A percentile compares a stretch with the other conserved stretches of the same genome.
These are phyloP conservation scores for Kazachstania taianensis DNA, from an alignment of 805 yeast species.

Conservation along the genomic window DNA sequence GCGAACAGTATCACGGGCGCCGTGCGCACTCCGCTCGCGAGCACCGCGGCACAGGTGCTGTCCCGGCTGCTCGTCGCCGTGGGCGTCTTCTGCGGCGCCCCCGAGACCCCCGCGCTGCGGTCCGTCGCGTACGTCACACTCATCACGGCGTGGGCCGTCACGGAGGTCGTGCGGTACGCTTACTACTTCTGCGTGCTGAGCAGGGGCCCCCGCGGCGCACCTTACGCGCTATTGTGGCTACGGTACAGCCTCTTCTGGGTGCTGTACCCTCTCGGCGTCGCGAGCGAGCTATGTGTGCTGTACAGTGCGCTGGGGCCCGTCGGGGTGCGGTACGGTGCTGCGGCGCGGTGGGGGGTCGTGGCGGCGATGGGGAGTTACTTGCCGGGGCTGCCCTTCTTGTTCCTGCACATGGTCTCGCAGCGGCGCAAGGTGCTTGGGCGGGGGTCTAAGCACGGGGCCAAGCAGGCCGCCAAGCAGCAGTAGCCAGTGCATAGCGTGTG, in stretches of 20 bases:
- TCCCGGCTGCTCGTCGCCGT: constrained; percentile 75
- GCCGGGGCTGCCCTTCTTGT: constrained; percentile 82
- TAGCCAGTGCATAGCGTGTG: too few species aligned
- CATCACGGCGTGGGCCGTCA: constrained; percentile 79
- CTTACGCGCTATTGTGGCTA: constrained; percentile 57
- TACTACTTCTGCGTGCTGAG: constrained; percentile 42
- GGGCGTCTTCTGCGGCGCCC: constrained; percentile 72
- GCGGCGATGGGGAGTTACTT: constrained; percentile 55
- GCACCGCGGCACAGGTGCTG: constrained; percentile 79
- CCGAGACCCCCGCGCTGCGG: constrained; percentile 46
- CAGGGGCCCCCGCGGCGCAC: constrained; percentile 33
- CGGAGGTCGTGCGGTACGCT: constrained; percentile 86
- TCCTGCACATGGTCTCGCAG: constrained; percentile 81
- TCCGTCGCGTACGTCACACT: constrained; percentile 54
- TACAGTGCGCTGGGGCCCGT: constrained; percentile 67
- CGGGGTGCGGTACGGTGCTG: constrained; percentile 36
- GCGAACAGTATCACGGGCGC: constrained; percentile 67
- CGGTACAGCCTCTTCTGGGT: constrained; percentile 78
- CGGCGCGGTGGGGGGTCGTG: constrained; percentile 48
- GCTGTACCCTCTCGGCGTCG: constrained; percentile 87
- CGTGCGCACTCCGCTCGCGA: constrained; percentile 75
- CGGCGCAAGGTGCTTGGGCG: constrained; percentile 79
- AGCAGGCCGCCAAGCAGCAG: too few species aligned
- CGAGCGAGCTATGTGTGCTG: constrained; percentile 65
- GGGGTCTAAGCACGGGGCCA: too few species aligned